phyloP scores from a whole-genome alignment of 2,329 filamentous ascomycete genomes.

The Fusarium sp. region DNA sequence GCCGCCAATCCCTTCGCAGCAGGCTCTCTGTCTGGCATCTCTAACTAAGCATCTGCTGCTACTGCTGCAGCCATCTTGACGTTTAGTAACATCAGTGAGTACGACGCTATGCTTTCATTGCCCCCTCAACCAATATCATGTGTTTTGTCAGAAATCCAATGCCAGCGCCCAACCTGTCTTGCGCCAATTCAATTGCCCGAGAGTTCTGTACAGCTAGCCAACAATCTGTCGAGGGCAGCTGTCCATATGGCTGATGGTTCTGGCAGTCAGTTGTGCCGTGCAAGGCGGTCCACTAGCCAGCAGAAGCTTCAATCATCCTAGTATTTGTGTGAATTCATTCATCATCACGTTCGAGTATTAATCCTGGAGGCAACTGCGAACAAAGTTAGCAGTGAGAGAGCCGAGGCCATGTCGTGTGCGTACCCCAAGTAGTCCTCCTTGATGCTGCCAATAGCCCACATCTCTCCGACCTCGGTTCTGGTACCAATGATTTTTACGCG shows the following conservation, averaged over 20 bases:
- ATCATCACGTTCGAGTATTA: conserved; percentile 28
- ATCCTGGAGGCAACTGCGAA: conserved; percentile 46
- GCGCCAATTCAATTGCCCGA: neutral
- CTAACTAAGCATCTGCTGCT: conserved; percentile 9
- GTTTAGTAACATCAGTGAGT: conserved; percentile 6
- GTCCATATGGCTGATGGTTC: neutral
- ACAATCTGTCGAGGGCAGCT: conserved; percentile 2
- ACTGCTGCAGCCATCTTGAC: conserved; percentile 7
- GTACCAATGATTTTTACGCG: conserved; percentile 95
- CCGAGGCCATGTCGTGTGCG: conserved; percentile 7
- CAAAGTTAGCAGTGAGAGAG: conserved; percentile 23
- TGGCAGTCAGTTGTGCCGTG: neutral
- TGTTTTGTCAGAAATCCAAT: conserved; percentile 7
- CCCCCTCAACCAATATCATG: neutral
- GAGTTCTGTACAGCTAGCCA: neutral
- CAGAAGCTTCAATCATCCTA: conserved; percentile 22
- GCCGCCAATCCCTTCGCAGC: conserved; percentile 14
- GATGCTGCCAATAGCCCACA: conserved; percentile 98
- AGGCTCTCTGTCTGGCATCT: conserved; percentile 17
- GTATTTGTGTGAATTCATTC: conserved; percentile 22
- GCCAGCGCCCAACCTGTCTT: neutral
- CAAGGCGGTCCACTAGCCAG: neutral
- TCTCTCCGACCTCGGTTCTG: conserved; percentile 90
- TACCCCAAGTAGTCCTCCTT: conserved; percentile 84
- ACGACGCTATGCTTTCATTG: conserved; percentile 1